Base-by-base conservation (phyloP, 805 yeast species). In the Ogataea glucozyma region DNA sequence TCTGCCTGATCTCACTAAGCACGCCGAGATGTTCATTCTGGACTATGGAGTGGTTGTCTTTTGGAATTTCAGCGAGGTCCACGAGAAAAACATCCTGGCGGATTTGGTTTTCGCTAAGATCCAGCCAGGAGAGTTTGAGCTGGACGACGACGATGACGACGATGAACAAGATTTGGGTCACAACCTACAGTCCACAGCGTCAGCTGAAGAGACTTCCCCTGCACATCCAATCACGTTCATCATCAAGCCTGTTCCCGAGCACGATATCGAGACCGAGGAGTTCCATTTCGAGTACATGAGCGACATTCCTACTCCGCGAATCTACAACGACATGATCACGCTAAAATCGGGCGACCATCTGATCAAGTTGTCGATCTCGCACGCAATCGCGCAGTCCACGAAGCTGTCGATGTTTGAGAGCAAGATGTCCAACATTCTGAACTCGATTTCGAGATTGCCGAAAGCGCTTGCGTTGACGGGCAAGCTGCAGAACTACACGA, bases 1-100 rank as follows among this genome's bases (percentile, higher is more conserved):
- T 8, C 38, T 58, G n/a, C 66, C 73, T 0, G 81, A 79, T 45
- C 68, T 75, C 38, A 65, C 76, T 3, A 78, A 78, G 49, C 87
- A 83, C 60, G 91, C 97, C 0, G 98, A 91, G 57, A 75, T 93
- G 72, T 93, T 93, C 57, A 77, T 93, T 11, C 81, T 91, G 60
- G 82, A 80, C 40, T 93, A 93, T 61, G 99, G 99, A 16, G 95
- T 91, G 11, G 88, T 93, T n/a, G 97, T 93, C 16, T 90, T 93
- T 58, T 93, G 99, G 99, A 93, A 93, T 58, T 89, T 93, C 54
- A 81, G 91, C 2, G 97, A 89, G 59, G 72, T 78, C 6, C 97
- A 93, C 59, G 99, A 93, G 57, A 89, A 89, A 67, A 93, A 91
- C 56, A 80, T 93, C 14, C 72, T 93, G 42, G 98, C 97, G 1